Evolutionary conservation across 148 eudicot genomes (phyloP).

Genomic region (Dianthus caryophyllus): DNA sequence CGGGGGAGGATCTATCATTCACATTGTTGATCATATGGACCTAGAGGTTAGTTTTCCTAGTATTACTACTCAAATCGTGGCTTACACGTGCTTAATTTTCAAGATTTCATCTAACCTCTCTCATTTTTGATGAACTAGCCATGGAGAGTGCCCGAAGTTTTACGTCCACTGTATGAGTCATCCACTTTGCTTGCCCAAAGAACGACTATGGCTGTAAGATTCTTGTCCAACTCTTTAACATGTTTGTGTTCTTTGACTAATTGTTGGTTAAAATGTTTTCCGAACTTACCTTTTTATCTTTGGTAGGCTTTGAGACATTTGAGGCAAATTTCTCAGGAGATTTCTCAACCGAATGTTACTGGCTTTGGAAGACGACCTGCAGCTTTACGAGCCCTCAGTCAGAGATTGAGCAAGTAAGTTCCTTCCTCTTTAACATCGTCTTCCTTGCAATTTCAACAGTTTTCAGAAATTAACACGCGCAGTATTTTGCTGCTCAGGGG

Average conservation of each 20-base stretch:
- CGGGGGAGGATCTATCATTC: conserved; percentile 90
- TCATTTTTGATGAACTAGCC: conserved; percentile 45
- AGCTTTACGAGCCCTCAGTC: conserved; percentile 85
- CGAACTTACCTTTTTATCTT: conserved; percentile 11
- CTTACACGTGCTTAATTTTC: background rate
- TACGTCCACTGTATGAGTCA: conserved; percentile 87
- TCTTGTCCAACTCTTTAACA: conserved; percentile 5
- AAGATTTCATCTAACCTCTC: conserved; percentile 1
- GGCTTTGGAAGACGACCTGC: conserved; percentile 89
- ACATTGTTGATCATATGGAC: conserved; percentile 85
- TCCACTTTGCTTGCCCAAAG: conserved; percentile 83
- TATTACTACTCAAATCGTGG: background rate
- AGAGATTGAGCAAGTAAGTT: conserved; percentile 69
- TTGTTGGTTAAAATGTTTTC: background rate
- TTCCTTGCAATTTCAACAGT: background rate
- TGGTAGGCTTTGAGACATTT: conserved; percentile 79
- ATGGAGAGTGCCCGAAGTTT: conserved; percentile 91
- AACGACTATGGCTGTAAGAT: conserved; percentile 76
- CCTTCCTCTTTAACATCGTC: background rate
- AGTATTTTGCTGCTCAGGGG: conserved; percentile 48
- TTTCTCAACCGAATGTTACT: conserved; percentile 67
- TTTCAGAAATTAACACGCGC: background rate
- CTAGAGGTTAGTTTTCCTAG: conserved; percentile 47
- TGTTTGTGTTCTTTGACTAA: background rate
- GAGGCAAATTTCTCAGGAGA: conserved; percentile 89